Evolutionary conservation across 176 grass and related monocot species (phyloP).

Genomic region (Eragrostis curvula): DNA sequence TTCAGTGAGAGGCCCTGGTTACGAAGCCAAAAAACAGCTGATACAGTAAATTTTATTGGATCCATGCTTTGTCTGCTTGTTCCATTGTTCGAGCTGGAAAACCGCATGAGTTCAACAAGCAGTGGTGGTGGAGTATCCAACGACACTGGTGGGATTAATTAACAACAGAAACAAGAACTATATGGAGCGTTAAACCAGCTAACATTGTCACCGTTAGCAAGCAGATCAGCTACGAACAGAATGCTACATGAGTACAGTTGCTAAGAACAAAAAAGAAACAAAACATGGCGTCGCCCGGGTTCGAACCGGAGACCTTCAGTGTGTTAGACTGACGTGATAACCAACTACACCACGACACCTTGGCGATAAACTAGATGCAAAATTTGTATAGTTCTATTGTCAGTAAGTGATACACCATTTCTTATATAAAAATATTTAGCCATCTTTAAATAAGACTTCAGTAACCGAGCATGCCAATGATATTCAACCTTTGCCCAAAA

Average conservation of each 20-base stretch:
- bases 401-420: too few relatives aligned
- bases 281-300: conserved; percentile 54
- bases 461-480: neutral
- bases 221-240: neutral
- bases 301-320: conserved; percentile 94
- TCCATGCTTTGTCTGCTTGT: neutral
- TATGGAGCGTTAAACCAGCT: too few relatives aligned
- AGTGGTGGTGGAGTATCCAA: neutral
- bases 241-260: neutral
- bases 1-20: neutral
- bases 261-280: neutral
- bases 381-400: too few relatives aligned
- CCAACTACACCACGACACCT: conserved; percentile 92
- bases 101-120: neutral
- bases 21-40: neutral
- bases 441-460: too few relatives aligned
- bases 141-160: neutral
- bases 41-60: neutral
- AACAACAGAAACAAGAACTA: neutral
- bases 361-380: neutral
- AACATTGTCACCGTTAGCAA: too few relatives aligned
- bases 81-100: neutral
- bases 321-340: conserved; percentile 96
- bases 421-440: too few relatives aligned
- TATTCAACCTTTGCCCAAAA: neutral